phyloP scores from a whole-genome alignment of 2,329 filamentous ascomycete genomes.

The Fusarium buharicum region DNA sequence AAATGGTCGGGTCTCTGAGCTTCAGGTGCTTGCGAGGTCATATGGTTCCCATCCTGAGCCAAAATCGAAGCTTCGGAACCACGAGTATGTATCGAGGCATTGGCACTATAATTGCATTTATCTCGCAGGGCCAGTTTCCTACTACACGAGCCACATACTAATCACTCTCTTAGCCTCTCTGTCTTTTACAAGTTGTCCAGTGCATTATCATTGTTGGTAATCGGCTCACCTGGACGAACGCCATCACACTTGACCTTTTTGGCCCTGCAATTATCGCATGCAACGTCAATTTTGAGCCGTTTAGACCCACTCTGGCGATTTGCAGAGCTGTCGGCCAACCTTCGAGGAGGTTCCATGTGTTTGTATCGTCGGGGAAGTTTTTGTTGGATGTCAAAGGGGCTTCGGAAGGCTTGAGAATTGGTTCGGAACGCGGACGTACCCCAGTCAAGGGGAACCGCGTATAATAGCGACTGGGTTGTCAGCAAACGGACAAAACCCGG shows the following conservation, averaged over 20 bases:
- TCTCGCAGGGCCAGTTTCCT: conserved; percentile 46
- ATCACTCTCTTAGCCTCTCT: background rate
- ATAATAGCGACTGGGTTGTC: background rate
- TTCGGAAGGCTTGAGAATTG: conserved; percentile 25
- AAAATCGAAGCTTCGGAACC: background rate
- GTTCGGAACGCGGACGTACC: conserved; percentile 20
- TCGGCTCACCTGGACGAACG: conserved; percentile 49
- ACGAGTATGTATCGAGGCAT: conserved; percentile 6
- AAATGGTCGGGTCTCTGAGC: background rate
- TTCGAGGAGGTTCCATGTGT: conserved; percentile 32
- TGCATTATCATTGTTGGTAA: background rate
- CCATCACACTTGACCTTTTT: conserved; percentile 58
- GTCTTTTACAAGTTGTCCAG: background rate
- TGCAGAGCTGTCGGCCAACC: background rate
- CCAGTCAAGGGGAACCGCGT: background rate
- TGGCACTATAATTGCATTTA: conserved; percentile 45
- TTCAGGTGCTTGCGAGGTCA: background rate
- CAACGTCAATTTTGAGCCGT: conserved; percentile 57
- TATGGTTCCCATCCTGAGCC: background rate
- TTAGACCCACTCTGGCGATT: conserved; percentile 43
- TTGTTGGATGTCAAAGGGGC: background rate
- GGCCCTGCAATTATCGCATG: conserved; percentile 55
- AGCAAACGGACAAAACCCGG: conserved; percentile 1
- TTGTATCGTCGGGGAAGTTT: background rate
- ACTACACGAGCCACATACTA: conserved; percentile 49